Conservation (phyloP, 257 asterid genomes). For the Przewalskia tangutica region DNA sequence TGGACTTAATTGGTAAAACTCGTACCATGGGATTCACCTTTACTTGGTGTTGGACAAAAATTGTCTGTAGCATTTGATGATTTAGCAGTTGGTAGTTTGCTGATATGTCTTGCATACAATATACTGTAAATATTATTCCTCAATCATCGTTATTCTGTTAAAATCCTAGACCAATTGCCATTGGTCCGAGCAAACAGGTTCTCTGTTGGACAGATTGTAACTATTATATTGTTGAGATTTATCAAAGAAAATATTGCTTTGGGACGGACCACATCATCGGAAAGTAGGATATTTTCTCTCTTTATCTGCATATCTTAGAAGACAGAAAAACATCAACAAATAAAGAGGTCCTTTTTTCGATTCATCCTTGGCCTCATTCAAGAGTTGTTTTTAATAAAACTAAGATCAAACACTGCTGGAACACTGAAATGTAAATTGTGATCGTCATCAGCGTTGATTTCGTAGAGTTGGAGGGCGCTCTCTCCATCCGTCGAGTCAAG, state of each 20-base stretch:
- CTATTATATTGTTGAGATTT: background rate
- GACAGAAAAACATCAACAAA: background rate
- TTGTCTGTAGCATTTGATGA: background rate
- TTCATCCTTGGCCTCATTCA: background rate
- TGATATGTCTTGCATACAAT: background rate
- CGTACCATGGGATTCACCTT: background rate
- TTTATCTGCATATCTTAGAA: background rate
- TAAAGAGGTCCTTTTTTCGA: background rate
- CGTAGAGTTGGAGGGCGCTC: background rate
- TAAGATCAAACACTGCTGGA: background rate
- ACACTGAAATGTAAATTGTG: background rate
- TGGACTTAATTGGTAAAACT: background rate
- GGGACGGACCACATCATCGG: background rate
- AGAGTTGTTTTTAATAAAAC: background rate
- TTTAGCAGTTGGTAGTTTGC: background rate
- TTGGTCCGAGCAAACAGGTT: background rate
- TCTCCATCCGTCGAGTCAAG: background rate
- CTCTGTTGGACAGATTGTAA: background rate
- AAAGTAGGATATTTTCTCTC: background rate
- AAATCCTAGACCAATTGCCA: background rate
- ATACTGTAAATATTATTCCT: background rate
- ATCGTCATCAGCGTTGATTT: background rate
- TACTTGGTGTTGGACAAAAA: background rate
- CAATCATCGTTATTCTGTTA: background rate
- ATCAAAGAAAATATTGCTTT: background rate